Base-by-base conservation (phyloP, 768 basidiomycete species). In the Mycena vulgaris region DNA sequence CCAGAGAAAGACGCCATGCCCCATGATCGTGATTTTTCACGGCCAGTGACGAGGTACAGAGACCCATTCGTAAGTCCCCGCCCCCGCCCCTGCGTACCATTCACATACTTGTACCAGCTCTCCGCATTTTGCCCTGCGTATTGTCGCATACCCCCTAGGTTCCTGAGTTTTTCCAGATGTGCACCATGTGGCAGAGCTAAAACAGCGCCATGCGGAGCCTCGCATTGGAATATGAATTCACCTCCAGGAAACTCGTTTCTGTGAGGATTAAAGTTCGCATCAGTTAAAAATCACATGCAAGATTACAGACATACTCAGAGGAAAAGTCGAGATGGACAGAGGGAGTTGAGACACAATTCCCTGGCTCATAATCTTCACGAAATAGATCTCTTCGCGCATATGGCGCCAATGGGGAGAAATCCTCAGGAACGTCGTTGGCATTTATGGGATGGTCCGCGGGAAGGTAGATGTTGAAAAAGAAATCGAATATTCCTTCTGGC, bases 361-460 rank as follows among this genome's bases (percentile, higher is more conserved):
- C 63, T 14, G 63, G 52, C 2, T 30, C 39, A 16, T 45, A 65
- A 28, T 65, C 63, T 8, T 16, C 1, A 13, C 45, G 27, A 17
- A 33, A 30, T 25, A 65, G 3, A 33, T 65, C 63, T 30, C 5
- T n/a, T 10, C 10, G 13, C 21, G 19, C 10, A 40, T 65, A 65
- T 2, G 35, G 3, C 8, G 31, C 3, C 28, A 65, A 14, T 2
- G 63, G 63, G 14, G 52, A 25, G 39, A 80, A 80, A 31, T 73
- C 71, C 1, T 63, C 76, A 0, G 83, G 82, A 19, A 83, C 76
- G 10, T 73, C 69, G 1, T 67, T 72, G 10, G 47, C 51, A 31
- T 84, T 78, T 56, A 81, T 73, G 31, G 78, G 77, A 58, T 80
- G 58, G 31, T 63, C 66, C 21, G 48, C 59, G 23, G 80, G 71